Base-by-base conservation (phyloP, 2,329 filamentous ascomycete species). In the Pseudocercospora pini-densiflorae region DNA sequence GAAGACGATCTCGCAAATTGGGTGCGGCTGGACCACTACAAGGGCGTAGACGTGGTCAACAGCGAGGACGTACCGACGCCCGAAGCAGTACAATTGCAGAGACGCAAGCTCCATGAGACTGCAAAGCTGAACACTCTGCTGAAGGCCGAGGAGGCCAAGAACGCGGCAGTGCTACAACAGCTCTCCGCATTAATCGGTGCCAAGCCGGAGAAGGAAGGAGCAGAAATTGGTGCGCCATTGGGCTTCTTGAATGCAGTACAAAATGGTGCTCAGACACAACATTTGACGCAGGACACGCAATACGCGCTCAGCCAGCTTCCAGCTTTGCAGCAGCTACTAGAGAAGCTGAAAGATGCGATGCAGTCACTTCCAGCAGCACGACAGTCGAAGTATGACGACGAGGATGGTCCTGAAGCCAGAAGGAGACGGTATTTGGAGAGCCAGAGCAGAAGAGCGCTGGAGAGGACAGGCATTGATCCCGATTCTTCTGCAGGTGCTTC, bases 251-350 rank as follows among this genome's bases (percentile, higher is more conserved):
- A 85, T 68, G 86, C 65, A 76, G 75, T 70, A 64, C 79, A 73
- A 73, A 78, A 76, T 76, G 60, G 79, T 74, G 29, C 78, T 75
- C 51, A 75, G 80, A 65, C 83, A 80, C 67, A 84, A 80, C 61
- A 90, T 10, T 83, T 93, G 29, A 86, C 87, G 10, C 92, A 91
- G 3, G 92, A 91, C 19, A 87, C 91, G 0, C 86, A 88, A 16
- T 97, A 97, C 77, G 89, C 92, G 0, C 84, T 96, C 21, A 91
- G 90, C 1, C 94, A 98, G 77, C 83, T 97, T 21, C 92, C 93
- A 29, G 88, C 92, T 0, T 83, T 99, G 54, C 89, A 92, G 65
- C 82, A 88, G 7, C 83, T 96, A 7, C 82, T 97, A 58, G 83
- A 87, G 9, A 85, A 86, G 12, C 81, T 97, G 29, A 75, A 73